phyloP scores from a whole-genome alignment of 2,329 filamentous ascomycete species.

The Ophiocordyceps sinensis region DNA sequence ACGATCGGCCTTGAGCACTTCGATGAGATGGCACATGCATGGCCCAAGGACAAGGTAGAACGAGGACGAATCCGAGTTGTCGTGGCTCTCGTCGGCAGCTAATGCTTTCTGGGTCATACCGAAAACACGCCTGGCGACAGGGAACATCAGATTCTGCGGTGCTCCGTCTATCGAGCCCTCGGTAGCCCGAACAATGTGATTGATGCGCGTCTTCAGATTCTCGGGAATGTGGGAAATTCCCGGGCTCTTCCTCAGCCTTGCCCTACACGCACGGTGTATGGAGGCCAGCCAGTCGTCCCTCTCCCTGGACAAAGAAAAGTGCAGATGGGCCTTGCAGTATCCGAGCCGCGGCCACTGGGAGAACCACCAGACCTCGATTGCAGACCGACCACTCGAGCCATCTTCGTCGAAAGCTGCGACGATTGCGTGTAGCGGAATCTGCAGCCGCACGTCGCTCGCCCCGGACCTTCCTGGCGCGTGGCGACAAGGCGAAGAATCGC shows the following conservation, averaged over 20 bases:
- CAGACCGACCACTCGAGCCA: constrained; percentile 31
- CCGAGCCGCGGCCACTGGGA: constrained; percentile 26
- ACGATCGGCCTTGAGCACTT: constrained; percentile 31
- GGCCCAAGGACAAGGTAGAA: constrained; percentile 40
- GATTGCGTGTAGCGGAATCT: constrained; percentile 34
- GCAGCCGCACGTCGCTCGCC: constrained; percentile 24
- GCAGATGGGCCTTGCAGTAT: constrained; percentile 32
- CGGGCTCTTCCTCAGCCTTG: constrained; percentile 20
- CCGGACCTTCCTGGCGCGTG: constrained; percentile 13
- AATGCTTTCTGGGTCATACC: constrained; percentile 24
- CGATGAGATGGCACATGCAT: constrained; percentile 36
- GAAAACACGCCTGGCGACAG: constrained; percentile 33
- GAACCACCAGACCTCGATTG: constrained; percentile 43
- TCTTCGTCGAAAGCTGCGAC: constrained; percentile 39
- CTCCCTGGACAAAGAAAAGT: constrained; percentile 32
- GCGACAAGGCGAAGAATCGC: constrained; percentile 10
- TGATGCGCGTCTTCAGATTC: constrained; percentile 32
- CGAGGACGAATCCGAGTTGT: constrained; percentile 32
- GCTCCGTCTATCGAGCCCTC: constrained; percentile 17
- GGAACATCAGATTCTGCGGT: constrained; percentile 29
- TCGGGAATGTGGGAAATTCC: constrained; percentile 24
- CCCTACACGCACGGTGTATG: constrained; percentile 27
- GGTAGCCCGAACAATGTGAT: constrained; percentile 28
- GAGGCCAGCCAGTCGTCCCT: constrained; percentile 34
- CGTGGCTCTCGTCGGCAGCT: constrained; percentile 27